A percentile compares a stretch with the other conserved stretches of the same genome.
Conservation (phyloP, 73 alveolate genomes). For the Paramecium bursaria region DNA sequence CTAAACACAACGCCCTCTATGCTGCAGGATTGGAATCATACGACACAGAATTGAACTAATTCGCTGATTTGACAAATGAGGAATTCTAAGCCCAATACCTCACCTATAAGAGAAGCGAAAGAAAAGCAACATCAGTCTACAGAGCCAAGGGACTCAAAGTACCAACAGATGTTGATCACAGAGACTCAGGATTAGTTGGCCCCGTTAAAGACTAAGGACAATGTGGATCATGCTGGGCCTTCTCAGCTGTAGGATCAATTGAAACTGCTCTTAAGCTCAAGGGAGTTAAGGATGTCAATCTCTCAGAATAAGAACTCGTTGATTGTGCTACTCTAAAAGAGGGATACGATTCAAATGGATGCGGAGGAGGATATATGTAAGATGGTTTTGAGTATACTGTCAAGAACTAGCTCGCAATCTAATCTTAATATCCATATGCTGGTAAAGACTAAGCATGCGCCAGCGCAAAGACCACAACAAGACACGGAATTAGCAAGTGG, state of each 20-base stretch:
- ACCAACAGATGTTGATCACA: constrained; percentile 72
- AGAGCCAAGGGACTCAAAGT: not conserved
- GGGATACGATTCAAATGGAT: constrained; percentile 67
- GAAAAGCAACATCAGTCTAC: not conserved
- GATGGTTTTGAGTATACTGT: constrained; percentile 72
- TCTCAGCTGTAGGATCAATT: constrained; percentile 59
- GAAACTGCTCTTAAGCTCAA: constrained; percentile 11
- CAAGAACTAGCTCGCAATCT: too few species aligned
- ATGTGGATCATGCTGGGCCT: constrained; percentile 49
- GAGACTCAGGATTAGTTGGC: not conserved
- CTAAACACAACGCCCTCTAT: not conserved
- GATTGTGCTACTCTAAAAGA: constrained; percentile 63
- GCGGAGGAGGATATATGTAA: constrained; percentile 81
- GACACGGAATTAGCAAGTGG: too few species aligned
- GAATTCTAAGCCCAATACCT: constrained; percentile 49
- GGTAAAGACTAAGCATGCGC: too few species aligned
- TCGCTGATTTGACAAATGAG: constrained; percentile 60
- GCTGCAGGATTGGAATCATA: constrained; percentile 35
- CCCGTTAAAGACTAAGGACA: constrained; percentile 28
- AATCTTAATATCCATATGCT: too few species aligned
- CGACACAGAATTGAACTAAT: constrained; percentile 35
- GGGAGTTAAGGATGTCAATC: constrained; percentile 10
- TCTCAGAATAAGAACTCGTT: constrained; percentile 70
- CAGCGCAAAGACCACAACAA: too few species aligned
- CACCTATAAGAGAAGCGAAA: not conserved